Base-by-base conservation (phyloP, 441 rosid genomes). In the Populus hybrid region DNA sequence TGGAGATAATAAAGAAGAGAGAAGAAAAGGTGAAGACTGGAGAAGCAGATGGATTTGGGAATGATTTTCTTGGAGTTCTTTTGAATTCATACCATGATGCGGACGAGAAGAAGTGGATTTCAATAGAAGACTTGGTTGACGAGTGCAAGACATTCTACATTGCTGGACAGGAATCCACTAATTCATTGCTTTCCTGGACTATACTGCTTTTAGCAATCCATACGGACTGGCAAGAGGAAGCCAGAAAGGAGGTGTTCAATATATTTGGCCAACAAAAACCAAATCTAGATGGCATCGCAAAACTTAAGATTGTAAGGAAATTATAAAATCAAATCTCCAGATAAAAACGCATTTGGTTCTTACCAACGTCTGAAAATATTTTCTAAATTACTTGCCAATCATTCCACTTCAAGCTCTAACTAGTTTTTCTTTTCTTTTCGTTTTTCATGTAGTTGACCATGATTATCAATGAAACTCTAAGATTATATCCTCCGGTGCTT, bases 131-230 rank as follows among this genome's bases (percentile, higher is more conserved):
- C 40, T 0, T 87, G 63, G 64, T 84, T 33, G 87, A 83, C 66
- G 90, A 89, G 72, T 84, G 89, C 80, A 85, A 82, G 78, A 86
- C 86, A 68, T 83, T 86, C 73, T 87, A 83, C 75, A 9, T 87
- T 28, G 87, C 85, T 20, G 90, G 90, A 45, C 89, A 89, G 24
- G 92, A 89, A 71, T 83, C 89, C 0, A 81, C 84, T 4, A 31
- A 24, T n/a, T 7, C 45, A 21, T 1, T 68, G 29, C 87, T 89
- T 35, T 8, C 84, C n/a, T 89, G 89, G 87, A 72, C 80, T 6
- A 11, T 79, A 2, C 56, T 87, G 10, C 83, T 89, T 75, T 76
- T 84, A 8, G 81, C 85, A 26, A 72, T 79, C 26, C 82, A 84
- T 45, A n/a, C 75, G 2, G 86, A 86, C 61, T 87, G 89, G 90